Evolutionary conservation across 306 rosid genomes (phyloP).

Genomic region (Purshia tridentata): DNA sequence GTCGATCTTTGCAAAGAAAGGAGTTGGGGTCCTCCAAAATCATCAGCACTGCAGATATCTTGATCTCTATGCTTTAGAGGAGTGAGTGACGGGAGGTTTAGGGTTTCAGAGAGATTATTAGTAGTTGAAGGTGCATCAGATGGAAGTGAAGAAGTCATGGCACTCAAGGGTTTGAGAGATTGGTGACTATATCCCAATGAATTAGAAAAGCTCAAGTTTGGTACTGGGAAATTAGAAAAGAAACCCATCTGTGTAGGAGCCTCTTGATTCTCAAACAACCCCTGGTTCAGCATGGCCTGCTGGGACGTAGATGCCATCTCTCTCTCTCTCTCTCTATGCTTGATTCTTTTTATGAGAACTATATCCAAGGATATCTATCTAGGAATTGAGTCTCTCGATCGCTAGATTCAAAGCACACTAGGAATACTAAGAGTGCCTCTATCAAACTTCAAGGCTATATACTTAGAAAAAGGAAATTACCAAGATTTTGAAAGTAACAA

Average conservation of each 20-base stretch:
- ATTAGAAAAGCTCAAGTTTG: constrained; percentile 46
- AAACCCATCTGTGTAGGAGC: constrained; percentile 57
- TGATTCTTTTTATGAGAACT: constrained; percentile 3
- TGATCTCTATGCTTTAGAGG: constrained; percentile 40
- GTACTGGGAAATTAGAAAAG: constrained; percentile 48
- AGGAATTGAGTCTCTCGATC: constrained; percentile 3
- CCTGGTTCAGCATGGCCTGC: constrained; percentile 49
- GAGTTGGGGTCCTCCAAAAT: constrained; percentile 56
- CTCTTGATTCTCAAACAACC: constrained; percentile 62
- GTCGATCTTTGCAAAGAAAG: constrained; percentile 79
- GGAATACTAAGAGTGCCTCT: constrained; percentile 4
- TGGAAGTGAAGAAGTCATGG: constrained; percentile 44
- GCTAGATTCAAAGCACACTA: constrained; percentile 11
- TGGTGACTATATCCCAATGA: constrained; percentile 50
- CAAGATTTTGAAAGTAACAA: constrained; percentile 30
- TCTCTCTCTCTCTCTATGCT: constrained; percentile 8
- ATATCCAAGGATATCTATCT: constrained; percentile 12
- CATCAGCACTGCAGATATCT: constrained; percentile 19
- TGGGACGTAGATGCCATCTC: constrained; percentile 52
- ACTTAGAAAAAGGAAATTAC: constrained; percentile 11
- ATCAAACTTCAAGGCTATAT: constrained; percentile 23
- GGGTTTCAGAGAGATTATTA: constrained; percentile 61
- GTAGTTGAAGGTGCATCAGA: constrained; percentile 42
- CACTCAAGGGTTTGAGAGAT: constrained; percentile 47
- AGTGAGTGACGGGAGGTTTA: constrained; percentile 41